Evolutionary conservation across 352 stramenopile genomes (phyloP).

Genomic region (Lagenidium giganteum): DNA sequence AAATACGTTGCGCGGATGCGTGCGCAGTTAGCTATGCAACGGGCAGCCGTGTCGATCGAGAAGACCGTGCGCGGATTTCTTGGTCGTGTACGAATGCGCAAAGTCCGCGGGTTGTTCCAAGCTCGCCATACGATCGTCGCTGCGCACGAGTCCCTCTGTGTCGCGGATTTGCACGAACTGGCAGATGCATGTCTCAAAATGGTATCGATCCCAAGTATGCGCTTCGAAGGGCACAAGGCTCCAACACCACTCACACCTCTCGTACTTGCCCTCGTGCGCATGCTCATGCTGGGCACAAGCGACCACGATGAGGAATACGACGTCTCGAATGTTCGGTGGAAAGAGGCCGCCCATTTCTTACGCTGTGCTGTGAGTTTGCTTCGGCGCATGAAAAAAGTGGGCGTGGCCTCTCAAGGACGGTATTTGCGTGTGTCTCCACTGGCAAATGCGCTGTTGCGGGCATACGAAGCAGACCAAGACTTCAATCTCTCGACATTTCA

Average conservation of each 20-base stretch:
- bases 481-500: constrained; percentile 52
- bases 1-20: constrained; percentile 20
- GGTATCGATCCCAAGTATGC: constrained; percentile 28
- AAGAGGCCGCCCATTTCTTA: constrained; percentile 53
- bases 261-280: constrained; percentile 62
- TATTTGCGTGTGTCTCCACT: constrained; percentile 34
- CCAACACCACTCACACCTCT: constrained; percentile 31
- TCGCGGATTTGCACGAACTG: constrained; percentile 51
- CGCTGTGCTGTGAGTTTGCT: constrained; percentile 33
- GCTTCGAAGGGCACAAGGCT: constrained; percentile 6
- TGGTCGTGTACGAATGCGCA: constrained; percentile 52
- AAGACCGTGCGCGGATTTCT: constrained; percentile 48
- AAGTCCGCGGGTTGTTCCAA: constrained; percentile 36
- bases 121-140: constrained; percentile 20
- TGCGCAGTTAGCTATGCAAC: constrained; percentile 10
- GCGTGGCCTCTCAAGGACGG: constrained; percentile 26
- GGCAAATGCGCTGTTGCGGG: constrained; percentile 32
- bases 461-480: constrained; percentile 34
- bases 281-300: constrained; percentile 65
- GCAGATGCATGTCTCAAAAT: constrained; percentile 45
- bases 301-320: constrained; percentile 45
- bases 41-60: constrained; percentile 37
- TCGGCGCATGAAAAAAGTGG: constrained; percentile 49
- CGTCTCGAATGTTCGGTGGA: constrained; percentile 55
- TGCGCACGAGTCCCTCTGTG: constrained; percentile 18